Conservation (phyloP, 768 basidiomycete species). For the Rubroboletus pulcherrimus region DNA sequence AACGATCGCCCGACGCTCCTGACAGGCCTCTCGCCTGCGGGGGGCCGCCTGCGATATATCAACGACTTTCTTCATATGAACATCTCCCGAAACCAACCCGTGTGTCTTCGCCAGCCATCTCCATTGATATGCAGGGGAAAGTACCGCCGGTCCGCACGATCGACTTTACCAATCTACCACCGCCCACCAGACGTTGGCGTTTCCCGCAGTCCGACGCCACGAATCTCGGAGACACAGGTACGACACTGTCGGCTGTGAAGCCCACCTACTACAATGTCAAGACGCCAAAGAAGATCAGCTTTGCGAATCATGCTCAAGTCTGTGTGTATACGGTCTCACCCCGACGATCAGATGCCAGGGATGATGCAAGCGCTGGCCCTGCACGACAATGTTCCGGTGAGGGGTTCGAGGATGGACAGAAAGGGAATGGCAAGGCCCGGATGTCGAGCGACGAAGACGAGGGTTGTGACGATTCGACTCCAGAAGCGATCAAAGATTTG, state of each 20-base stretch:
- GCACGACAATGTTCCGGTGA: not conserved
- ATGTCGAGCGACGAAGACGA: not conserved
- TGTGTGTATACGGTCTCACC: slow-evolving; percentile 18
- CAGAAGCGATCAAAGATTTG: not conserved
- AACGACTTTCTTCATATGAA: not conserved
- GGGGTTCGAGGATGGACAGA: not conserved
- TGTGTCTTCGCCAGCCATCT: not conserved
- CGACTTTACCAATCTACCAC: slow-evolving; percentile 27
- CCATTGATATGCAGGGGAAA: not conserved
- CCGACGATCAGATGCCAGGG: not conserved
- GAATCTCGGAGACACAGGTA: not conserved
- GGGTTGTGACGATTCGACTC: not conserved
- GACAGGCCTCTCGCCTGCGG: not conserved
- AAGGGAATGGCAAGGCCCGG: not conserved
- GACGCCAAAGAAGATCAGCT: slow-evolving; percentile 26
- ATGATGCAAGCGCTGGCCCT: not conserved
- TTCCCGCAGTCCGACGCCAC: not conserved
- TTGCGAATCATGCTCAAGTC: slow-evolving; percentile 23
- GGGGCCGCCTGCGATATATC: not conserved
- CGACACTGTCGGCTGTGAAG: slow-evolving; percentile 7
- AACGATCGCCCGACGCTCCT: slow-evolving; percentile 7
- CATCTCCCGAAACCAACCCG: not conserved
- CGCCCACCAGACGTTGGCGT: slow-evolving; percentile 9
- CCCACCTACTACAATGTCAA: slow-evolving; percentile 10
- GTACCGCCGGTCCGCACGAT: slow-evolving; percentile 17